These are phyloP conservation scores for Chlorella sorokiniana DNA, from an alignment of 139 green algal genomes.

Conservation along the genomic window DNA sequence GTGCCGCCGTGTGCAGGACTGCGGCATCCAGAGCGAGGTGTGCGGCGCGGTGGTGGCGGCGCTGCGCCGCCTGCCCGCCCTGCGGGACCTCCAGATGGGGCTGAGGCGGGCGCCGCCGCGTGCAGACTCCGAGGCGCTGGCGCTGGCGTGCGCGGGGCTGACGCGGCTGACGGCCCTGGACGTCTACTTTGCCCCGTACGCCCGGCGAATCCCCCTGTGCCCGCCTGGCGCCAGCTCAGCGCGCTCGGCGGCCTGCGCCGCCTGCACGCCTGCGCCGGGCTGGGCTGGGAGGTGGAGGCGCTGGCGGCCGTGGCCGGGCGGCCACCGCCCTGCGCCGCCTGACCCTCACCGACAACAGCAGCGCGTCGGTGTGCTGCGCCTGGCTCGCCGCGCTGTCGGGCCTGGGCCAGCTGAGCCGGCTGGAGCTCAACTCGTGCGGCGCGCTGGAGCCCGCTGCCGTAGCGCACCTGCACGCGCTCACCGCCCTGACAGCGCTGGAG, in stretches of 20 bases:
- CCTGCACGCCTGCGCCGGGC: conserved; percentile 25
- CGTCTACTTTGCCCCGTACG: background rate
- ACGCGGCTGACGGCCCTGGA: conserved; percentile 26
- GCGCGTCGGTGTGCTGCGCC: background rate
- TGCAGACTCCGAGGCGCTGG: background rate
- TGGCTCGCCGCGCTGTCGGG: conserved; percentile 2
- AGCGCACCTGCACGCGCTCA: conserved; percentile 10
- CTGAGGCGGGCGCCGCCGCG: background rate
- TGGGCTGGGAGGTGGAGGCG: conserved; percentile 3
- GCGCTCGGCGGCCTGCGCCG: background rate
- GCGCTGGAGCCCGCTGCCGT: background rate
- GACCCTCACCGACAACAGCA: conserved; percentile 14
- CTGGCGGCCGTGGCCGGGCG: background rate
- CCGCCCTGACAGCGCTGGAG: conserved; percentile 11
- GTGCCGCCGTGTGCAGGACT: background rate
- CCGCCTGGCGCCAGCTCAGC: conserved; percentile 7
- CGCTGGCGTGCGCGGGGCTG: background rate
- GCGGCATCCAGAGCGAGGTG: conserved; percentile 19
- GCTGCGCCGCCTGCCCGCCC: background rate
- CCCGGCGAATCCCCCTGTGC: background rate
- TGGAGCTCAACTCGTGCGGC: conserved; percentile 26
- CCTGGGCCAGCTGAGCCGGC: conserved; percentile 1
- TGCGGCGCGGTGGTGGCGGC: conserved; percentile 22
- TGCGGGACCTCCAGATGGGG: conserved; percentile 6
- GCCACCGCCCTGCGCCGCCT: conserved; percentile 1